A percentile compares a stretch with the other conserved stretches of the same genome.
phyloP scores from a whole-genome alignment of 2,329 filamentous ascomycete species.

The Boeremia exigua region DNA sequence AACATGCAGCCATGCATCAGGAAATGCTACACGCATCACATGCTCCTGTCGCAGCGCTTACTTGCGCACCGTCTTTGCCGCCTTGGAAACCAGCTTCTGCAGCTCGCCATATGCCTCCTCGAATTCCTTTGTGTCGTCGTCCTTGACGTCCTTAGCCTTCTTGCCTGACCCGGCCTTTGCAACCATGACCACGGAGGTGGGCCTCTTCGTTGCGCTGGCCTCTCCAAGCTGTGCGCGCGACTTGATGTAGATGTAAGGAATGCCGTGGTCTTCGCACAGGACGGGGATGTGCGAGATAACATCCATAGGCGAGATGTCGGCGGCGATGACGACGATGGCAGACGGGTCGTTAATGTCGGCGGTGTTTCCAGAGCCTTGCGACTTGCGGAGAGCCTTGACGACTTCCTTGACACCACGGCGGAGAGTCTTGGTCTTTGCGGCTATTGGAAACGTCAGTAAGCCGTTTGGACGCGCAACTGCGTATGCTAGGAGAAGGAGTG shows the following conservation, averaged over 20 bases:
- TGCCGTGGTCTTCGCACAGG: conserved; percentile 96
- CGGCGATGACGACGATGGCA: conserved; percentile 86
- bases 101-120: conserved; percentile 62
- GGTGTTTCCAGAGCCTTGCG: conserved; percentile 69
- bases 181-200: conserved; percentile 94
- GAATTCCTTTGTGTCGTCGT: conserved; percentile 56
- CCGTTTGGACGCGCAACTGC: not conserved
- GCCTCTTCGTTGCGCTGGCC: conserved; percentile 92
- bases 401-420: conserved; percentile 99
- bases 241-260: conserved; percentile 94
- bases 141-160: conserved; percentile 56
- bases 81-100: conserved; percentile 65
- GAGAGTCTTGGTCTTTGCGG: conserved; percentile 92
- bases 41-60: conserved; percentile 29
- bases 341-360: conserved; percentile 63
- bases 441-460: conserved; percentile 55
- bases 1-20: conserved; percentile 12
- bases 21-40: conserved; percentile 12
- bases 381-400: conserved; percentile 97
- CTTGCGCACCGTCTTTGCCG: conserved; percentile 63
- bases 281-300: conserved; percentile 98
- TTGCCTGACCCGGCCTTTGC: conserved; percentile 58
- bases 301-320: conserved; percentile 97
- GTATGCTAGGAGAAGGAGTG: not conserved
- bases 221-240: conserved; percentile 92